These are phyloP conservation scores for Waltiozyma sp. DNA, from an alignment of 1,139 yeast species.

Conservation along the genomic window DNA sequence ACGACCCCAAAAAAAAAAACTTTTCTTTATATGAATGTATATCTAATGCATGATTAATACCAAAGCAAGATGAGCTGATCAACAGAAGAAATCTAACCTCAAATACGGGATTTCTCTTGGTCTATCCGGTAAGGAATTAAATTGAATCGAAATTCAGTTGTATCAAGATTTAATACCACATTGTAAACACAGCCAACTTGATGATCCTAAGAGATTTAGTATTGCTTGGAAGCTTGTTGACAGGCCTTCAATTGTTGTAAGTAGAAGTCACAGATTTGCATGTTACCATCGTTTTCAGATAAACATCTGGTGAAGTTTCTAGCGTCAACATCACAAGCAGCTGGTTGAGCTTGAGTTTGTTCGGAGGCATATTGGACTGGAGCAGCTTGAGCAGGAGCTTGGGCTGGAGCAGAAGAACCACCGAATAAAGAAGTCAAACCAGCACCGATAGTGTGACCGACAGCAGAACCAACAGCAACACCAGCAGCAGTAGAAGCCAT, in stretches of 20 bases:
- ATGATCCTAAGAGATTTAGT: conserved; percentile 27
- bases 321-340: conserved; percentile 83
- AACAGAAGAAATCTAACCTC: too few relatives aligned
- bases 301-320: conserved; percentile 91
- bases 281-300: conserved; percentile 86
- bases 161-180: too few relatives aligned
- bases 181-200: too few relatives aligned
- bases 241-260: conserved; percentile 95
- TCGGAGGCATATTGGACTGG: conserved; percentile 14
- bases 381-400: conserved; percentile 23
- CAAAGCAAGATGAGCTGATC: too few relatives aligned
- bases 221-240: conserved; percentile 84
- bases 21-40: neutral
- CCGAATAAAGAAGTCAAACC: conserved; percentile 86
- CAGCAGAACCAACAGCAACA: conserved; percentile 96
- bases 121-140: too few relatives aligned
- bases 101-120: too few relatives aligned
- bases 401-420: conserved; percentile 47
- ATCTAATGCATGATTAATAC: neutral
- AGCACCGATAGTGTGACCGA: conserved; percentile 94
- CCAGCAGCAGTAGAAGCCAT: conserved; percentile 99
- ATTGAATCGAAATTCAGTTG: too few relatives aligned
- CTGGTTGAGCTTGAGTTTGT: conserved; percentile 23
- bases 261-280: conserved; percentile 94
- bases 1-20: neutral